Base-by-base conservation (phyloP, 371 early-diverging fungal species). In the Funneliformis caledonium region DNA sequence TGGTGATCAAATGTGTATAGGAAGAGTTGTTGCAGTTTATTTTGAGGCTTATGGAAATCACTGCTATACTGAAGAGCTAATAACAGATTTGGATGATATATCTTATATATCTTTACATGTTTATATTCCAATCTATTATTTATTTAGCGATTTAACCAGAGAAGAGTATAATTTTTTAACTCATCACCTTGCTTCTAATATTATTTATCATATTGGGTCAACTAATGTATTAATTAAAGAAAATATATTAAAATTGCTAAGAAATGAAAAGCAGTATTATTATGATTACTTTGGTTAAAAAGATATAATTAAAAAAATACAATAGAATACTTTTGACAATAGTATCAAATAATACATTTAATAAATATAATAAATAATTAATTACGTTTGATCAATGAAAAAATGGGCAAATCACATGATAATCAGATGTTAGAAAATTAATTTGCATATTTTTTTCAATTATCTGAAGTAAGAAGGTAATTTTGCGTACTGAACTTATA, bases 71-170 rank as follows among this genome's bases (percentile, higher is more conserved):
- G 43, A 68, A 42, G n/a, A n/a, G n/a, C n/a, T n/a, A n/a, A n/a
- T n/a, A n/a, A n/a, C n/a, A n/a, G 42, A 68, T 1, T 16, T 19
- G 14, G 43, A 14, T 68, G 43, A n/a, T n/a, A n/a, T n/a, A n/a
- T n/a, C n/a, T n/a, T n/a, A n/a, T 68, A 68, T 68, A 16, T 45
- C 12, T 68, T 68, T 68, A 42, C 68, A 68, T 43, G 45, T 42
- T 68, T 68, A 68, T 68, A 68, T 68, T 16, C 33, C 16, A 43
- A 68, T 68, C 6, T 42, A 68, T 43, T 42, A 42, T 37, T 11
- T 68, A 19, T 68, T 68, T 43, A 68, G 14, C 43, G 42, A 68
- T 68, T 37, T 42, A 16, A 42, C 42, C 4, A 68, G 10, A 0
- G 16, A 68, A 68, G 62, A 12, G 12, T 61, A 19, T 19, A 61